Conservation (phyloP, 148 eudicot species). For the Vaccinium myrtillus region DNA sequence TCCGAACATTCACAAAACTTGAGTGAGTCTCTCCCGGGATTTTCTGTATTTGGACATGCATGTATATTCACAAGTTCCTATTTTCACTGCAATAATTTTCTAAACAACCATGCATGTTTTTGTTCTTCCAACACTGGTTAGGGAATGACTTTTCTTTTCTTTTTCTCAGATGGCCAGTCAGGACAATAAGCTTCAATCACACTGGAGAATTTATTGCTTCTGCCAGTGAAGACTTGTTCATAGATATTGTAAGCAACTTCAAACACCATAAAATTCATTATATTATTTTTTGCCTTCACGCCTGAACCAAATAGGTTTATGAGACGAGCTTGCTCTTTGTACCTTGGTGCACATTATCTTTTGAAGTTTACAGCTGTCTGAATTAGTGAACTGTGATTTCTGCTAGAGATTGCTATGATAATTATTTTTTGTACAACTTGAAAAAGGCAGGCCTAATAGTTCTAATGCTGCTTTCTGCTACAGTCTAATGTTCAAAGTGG, state of each 20-base stretch:
- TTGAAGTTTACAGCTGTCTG: not conserved
- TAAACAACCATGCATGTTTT: not conserved
- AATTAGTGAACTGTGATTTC: not conserved
- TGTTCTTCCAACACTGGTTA: not conserved
- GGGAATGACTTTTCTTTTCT: slow-evolving; percentile 14
- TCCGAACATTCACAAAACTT: slow-evolving; percentile 86
- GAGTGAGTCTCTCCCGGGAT: slow-evolving; percentile 54
- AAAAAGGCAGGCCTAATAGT: not conserved
- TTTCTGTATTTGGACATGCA: not conserved
- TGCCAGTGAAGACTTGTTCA: slow-evolving; percentile 95
- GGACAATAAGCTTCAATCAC: slow-evolving; percentile 94
- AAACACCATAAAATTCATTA: not conserved
- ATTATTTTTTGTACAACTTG: not conserved
- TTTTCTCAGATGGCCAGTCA: slow-evolving; percentile 90
- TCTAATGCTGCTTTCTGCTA: slow-evolving; percentile 7
- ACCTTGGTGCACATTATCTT: not conserved
- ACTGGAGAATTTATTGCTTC: slow-evolving; percentile 97
- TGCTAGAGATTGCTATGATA: not conserved
- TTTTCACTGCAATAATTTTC: slow-evolving; percentile 15
- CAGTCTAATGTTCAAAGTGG: slow-evolving; percentile 89
- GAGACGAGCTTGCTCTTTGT: not conserved
- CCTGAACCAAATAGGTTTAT: not conserved
- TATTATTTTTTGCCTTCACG: not conserved
- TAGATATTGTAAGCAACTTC: slow-evolving; percentile 71
- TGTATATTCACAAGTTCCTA: not conserved